phyloP scores from a whole-genome alignment of 1,284 basidiomycete genomes.

The Tylopilus sp. region DNA sequence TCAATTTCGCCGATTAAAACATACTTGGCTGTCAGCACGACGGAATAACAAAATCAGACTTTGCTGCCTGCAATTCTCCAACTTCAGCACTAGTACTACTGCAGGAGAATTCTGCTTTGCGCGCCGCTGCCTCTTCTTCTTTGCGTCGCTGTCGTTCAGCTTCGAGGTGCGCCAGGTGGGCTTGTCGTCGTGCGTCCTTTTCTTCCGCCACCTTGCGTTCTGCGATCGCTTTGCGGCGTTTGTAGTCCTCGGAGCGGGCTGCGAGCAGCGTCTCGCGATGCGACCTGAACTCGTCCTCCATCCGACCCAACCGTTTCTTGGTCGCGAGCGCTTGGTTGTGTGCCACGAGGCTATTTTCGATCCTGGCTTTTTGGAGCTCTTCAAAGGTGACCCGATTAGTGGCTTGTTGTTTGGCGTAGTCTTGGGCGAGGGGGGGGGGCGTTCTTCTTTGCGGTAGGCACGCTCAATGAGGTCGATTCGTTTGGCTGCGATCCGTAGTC shows the following conservation, averaged over 20 bases:
- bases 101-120: slow-evolving; percentile 60
- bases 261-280: slow-evolving; percentile 71
- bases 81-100: too few relatives aligned
- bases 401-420: slow-evolving; percentile 91
- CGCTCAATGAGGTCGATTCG: slow-evolving; percentile 97
- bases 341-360: slow-evolving; percentile 69
- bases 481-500: slow-evolving; percentile 88
- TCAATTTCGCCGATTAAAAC: too few relatives aligned
- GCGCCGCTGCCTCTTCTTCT: slow-evolving; percentile 49
- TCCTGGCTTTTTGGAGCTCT: slow-evolving; percentile 67
- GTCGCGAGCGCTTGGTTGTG: slow-evolving; percentile 82
- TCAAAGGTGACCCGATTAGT: slow-evolving; percentile 82
- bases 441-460: slow-evolving; percentile 95
- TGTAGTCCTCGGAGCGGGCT: slow-evolving; percentile 80
- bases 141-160: slow-evolving; percentile 68
- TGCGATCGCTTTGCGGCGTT: slow-evolving; percentile 70
- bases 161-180: slow-evolving; percentile 67
- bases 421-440: slow-evolving; percentile 88
- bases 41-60: too few relatives aligned
- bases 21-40: too few relatives aligned
- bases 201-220: slow-evolving; percentile 85
- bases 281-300: slow-evolving; percentile 81
- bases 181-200: slow-evolving; percentile 79
- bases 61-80: too few relatives aligned
- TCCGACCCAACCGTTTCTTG: slow-evolving; percentile 82